A percentile compares a stretch with the other conserved stretches of the same genome.
Evolutionary conservation across 2,329 filamentous ascomycete genomes (phyloP).

Genomic region (Fusarium xyrophilum): DNA sequence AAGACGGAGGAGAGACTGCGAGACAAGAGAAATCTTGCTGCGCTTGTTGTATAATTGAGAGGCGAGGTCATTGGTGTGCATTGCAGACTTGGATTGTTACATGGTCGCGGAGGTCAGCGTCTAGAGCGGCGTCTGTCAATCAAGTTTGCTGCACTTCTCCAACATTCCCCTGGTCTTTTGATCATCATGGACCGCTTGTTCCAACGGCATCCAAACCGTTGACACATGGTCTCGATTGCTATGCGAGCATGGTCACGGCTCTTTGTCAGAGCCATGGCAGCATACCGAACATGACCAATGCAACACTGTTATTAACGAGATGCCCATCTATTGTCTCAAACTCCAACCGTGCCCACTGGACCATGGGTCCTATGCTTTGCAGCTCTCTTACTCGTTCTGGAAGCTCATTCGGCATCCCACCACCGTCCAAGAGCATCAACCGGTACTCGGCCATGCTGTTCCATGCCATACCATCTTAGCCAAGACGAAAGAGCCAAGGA

Average conservation of each 20-base stretch:
- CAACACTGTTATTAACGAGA: neutral
- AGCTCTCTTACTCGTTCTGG: neutral
- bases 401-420: conserved; percentile 22
- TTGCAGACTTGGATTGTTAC: conserved; percentile 18
- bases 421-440: conserved; percentile 3
- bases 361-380: neutral
- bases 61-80: conserved; percentile 39
- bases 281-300: neutral
- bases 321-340: conserved; percentile 6
- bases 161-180: conserved; percentile 16
- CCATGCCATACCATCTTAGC: neutral
- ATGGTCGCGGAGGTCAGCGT: conserved; percentile 18
- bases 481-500: conserved; percentile 4
- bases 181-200: conserved; percentile 16
- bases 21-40: conserved; percentile 23
- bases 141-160: neutral
- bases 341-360: neutral
- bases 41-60: conserved; percentile 19
- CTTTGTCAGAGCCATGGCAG: neutral
- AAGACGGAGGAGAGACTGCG: conserved; percentile 1
- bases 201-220: conserved; percentile 23
- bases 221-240: conserved; percentile 1
- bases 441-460: neutral
- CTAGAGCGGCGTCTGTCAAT: conserved; percentile 16
- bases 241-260: neutral